Evolutionary conservation across 1,284 basidiomycete genomes (phyloP).

Genomic region (Ganoderma resinaceum): DNA sequence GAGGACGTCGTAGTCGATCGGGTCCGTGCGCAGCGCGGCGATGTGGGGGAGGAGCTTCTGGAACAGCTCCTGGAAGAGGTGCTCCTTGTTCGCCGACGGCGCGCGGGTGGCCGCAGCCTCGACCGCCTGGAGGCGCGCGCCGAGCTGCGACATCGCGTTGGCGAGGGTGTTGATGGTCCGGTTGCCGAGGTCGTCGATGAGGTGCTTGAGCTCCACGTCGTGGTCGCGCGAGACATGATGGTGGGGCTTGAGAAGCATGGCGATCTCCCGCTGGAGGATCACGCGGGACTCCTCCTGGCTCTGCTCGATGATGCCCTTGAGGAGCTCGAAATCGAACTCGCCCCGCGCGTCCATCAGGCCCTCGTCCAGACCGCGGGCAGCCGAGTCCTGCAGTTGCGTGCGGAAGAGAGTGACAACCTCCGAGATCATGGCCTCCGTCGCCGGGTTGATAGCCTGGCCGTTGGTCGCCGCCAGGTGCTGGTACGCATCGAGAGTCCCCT

Average conservation of each 20-base stretch:
- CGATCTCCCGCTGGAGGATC: conserved; percentile 65
- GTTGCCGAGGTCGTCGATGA: conserved; percentile 63
- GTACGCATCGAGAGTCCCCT: conserved; percentile 33
- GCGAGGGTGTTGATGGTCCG: conserved; percentile 64
- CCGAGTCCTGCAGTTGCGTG: conserved; percentile 68
- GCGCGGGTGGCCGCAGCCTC: conserved; percentile 43
- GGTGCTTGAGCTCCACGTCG: conserved; percentile 35
- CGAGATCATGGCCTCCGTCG: conserved; percentile 64
- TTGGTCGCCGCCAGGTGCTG: conserved; percentile 20
- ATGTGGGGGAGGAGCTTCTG: conserved; percentile 67
- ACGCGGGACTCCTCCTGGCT: conserved; percentile 66
- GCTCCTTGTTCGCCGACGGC: conserved; percentile 55
- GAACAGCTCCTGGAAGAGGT: conserved; percentile 65
- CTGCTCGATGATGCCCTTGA: conserved; percentile 73
- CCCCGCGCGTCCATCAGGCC: conserved; percentile 73
- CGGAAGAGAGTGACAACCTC: conserved; percentile 75
- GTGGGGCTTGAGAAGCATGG: conserved; percentile 46
- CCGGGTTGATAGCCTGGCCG: conserved; percentile 44
- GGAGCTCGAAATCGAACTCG: conserved; percentile 78
- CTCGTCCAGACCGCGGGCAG: conserved; percentile 64
- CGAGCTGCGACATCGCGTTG: conserved; percentile 65
- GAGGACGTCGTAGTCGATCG: conserved; percentile 78
- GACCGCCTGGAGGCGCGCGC: conserved; percentile 64
- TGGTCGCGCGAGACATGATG: conserved; percentile 25
- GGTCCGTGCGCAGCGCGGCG: conserved; percentile 61